Conservation (phyloP, 768 basidiomycete genomes). For the Favolaschia claudopus region DNA sequence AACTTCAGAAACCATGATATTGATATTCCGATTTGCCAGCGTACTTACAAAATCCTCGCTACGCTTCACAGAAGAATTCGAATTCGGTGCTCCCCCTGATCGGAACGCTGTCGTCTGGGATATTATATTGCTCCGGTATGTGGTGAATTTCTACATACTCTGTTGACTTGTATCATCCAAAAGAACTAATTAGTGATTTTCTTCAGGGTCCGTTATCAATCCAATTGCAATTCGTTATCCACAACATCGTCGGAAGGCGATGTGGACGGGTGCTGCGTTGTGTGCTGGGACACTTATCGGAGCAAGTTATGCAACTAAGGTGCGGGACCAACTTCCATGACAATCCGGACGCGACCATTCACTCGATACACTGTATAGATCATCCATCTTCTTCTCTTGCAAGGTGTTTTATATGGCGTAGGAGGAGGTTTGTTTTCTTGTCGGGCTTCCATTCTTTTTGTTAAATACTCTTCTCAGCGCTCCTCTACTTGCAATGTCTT, state of each 20-base stretch:
- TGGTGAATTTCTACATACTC: background rate
- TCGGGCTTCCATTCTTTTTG: no score
- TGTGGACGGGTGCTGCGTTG: slow-evolving; percentile 31
- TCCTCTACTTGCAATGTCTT: slow-evolving; percentile 35
- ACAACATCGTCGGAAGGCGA: slow-evolving; percentile 11
- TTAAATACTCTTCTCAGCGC: slow-evolving; percentile 18
- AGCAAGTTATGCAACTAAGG: slow-evolving; percentile 31
- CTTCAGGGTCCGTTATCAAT: slow-evolving; percentile 20
- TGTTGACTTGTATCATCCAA: background rate
- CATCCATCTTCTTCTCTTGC: slow-evolving; percentile 24
- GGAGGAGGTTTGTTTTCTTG: slow-evolving; percentile 28
- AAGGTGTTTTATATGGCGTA: slow-evolving; percentile 34
- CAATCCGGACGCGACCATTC: no score
- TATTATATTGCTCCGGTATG: slow-evolving; percentile 38
- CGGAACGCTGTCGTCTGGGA: slow-evolving; percentile 34
- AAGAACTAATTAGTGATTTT: no score
- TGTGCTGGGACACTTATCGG: slow-evolving; percentile 30
- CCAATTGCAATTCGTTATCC: slow-evolving; percentile 31
- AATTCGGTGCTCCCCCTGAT: slow-evolving; percentile 33
- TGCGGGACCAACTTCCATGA: no score
- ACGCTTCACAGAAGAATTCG: slow-evolving; percentile 27
- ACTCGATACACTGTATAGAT: slow-evolving; percentile 4
- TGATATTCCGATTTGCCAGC: background rate
- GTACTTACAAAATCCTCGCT: slow-evolving; percentile 32
- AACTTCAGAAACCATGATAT: background rate